Evolutionary conservation across 805 yeast genomes (phyloP).

Genomic region (Saccharomyces jurei): DNA sequence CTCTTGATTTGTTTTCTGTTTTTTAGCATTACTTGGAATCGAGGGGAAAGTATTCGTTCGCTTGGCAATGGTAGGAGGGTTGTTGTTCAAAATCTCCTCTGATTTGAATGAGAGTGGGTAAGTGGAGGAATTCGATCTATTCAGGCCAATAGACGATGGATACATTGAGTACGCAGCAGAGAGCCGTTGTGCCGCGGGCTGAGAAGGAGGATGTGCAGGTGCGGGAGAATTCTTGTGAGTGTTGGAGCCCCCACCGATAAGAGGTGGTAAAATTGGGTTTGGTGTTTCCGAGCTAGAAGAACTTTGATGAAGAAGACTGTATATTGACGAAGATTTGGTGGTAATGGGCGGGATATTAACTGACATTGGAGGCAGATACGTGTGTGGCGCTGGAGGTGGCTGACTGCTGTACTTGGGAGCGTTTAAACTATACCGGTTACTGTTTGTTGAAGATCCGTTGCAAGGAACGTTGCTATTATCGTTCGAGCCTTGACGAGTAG

Average conservation of each 20-base stretch:
- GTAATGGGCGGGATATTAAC: background rate
- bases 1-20: background rate
- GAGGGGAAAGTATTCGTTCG: background rate
- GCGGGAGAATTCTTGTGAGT: background rate
- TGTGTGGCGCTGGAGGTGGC: background rate
- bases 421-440: background rate
- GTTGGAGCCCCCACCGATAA: background rate
- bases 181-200: background rate
- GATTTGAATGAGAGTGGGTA: background rate
- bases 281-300: background rate
- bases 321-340: background rate
- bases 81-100: conserved; percentile 56
- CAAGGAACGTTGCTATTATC: background rate
- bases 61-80: conserved; percentile 19
- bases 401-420: background rate
- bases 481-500: background rate
- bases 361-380: background rate
- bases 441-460: background rate
- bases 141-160: background rate
- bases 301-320: background rate
- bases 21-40: background rate
- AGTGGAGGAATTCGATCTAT: background rate
- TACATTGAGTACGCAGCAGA: background rate
- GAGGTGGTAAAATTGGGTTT: background rate
- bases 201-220: background rate